Conservation (phyloP, 1,284 basidiomycete genomes). For the Schizophyllum commune region DNA sequence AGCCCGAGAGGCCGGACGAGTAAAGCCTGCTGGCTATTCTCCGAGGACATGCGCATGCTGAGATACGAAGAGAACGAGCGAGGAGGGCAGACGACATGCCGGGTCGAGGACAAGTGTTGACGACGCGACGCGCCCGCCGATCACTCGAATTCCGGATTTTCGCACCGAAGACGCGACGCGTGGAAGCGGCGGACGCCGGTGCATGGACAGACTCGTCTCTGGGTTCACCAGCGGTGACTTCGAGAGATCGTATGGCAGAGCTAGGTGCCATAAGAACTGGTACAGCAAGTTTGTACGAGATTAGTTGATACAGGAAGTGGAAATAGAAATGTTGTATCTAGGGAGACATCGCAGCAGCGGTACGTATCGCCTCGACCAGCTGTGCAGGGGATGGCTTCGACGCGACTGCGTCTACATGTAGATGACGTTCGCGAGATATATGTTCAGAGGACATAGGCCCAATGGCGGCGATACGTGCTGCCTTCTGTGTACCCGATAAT, state of each 20-base stretch:
- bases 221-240: too few relatives aligned
- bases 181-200: too few relatives aligned
- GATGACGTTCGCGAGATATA: constrained; percentile 34
- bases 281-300: too few relatives aligned
- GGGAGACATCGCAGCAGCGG: not conserved
- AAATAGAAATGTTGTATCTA: too few relatives aligned
- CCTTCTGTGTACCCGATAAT: constrained; percentile 2
- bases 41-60: not conserved
- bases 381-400: constrained; percentile 48
- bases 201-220: too few relatives aligned
- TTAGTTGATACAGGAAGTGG: too few relatives aligned
- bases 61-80: not conserved
- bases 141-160: not conserved
- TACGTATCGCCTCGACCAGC: constrained; percentile 31
- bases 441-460: constrained; percentile 57
- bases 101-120: not conserved
- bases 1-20: not conserved
- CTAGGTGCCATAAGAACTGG: too few relatives aligned
- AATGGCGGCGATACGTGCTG: constrained; percentile 44
- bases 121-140: not conserved
- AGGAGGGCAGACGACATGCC: not conserved
- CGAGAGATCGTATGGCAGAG: too few relatives aligned
- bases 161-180: too few relatives aligned
- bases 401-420: constrained; percentile 48
- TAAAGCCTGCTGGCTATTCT: not conserved